Base-by-base conservation (phyloP, 352 stramenopile genomes). In the Pythium pectinolyticum region DNA sequence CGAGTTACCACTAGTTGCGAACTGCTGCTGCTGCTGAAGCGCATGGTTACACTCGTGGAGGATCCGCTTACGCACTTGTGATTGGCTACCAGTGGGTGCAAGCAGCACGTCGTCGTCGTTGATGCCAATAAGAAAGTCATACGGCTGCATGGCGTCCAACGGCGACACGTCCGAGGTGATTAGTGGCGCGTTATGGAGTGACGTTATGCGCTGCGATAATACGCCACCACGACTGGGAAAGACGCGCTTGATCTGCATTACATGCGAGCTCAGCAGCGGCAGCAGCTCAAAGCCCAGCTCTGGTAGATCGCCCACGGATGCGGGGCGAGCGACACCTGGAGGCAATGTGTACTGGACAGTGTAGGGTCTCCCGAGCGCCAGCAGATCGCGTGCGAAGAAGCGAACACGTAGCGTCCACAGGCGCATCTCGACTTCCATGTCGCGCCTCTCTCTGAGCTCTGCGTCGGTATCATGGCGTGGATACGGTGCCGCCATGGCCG, bases 81-180 rank as follows among this genome's bases (percentile, higher is more conserved):
- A 62, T 0, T 88, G 52, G 14, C 68, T 72, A 15, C 30, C 43
- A 24, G 76, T 63, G 11, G 80, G 73, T 12, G 49, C 73, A 0
- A 86, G 28, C 34, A 91, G 70, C 50, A 92, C 72, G 57, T 93
- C 73, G 20, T 85, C 69, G 6, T 65, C 50, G 50, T 76, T 70
- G 47, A 92, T 72, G 0, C 80, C 80, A 10, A 96, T 84, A 17
- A 99, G 90, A 66, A 98, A 98, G 39, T 98, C 85, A 27, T 89
- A 84, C 59, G 97, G 80, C 5, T 80, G 73, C 37, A 80, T 63
- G 39, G 35, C 28, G 20, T 53, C 54, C 32, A 66, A 51, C 3
- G 41, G 43, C 19, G 55, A 32, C 5, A 57, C 52, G n/a, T 69
- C 55, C 6, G 70, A 61, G 9, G 80, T 35, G 40, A 72, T 71